phyloP scores from a whole-genome alignment of 805 yeast species.

The Metschnikowia proteae region DNA sequence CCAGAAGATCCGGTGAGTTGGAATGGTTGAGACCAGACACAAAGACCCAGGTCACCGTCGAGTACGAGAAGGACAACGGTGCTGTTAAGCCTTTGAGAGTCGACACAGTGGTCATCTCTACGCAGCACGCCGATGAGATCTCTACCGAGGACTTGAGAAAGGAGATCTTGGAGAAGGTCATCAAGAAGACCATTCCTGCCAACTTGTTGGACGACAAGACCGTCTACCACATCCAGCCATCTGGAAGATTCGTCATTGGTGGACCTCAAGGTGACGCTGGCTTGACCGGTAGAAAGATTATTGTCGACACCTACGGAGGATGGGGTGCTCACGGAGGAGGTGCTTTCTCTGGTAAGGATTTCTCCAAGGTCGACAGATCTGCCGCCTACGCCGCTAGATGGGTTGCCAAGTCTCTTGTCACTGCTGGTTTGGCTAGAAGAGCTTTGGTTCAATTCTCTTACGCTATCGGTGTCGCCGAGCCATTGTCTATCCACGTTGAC shows the following conservation, averaged over 20 bases:
- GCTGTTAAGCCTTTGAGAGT: conserved; percentile 95
- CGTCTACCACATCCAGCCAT: conserved; percentile 96
- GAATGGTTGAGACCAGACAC: conserved; percentile 99
- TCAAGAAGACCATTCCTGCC: conserved; percentile 90
- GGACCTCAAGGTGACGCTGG: conserved; percentile 99
- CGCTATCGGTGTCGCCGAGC: conserved; percentile 99
- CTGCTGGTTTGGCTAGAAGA: conserved; percentile 94
- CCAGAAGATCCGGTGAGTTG: conserved; percentile 93
- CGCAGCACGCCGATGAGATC: conserved; percentile 97
- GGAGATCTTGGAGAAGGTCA: conserved; percentile 71
- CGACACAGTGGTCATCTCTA: conserved; percentile 94
- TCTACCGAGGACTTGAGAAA: conserved; percentile 87
- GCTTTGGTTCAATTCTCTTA: conserved; percentile 97
- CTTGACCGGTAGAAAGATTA: conserved; percentile 98
- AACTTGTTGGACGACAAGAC: conserved; percentile 91
- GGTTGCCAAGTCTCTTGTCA: conserved; percentile 98
- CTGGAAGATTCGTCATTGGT: conserved; percentile 99
- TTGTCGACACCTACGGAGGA: conserved; percentile 99
- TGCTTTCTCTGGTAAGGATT: conserved; percentile 99
- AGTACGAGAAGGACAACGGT: conserved; percentile 90
- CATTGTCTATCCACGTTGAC: conserved; percentile 95
- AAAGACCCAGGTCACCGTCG: conserved; percentile 98
- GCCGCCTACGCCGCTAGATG: conserved; percentile 99
- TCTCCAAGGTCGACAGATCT: conserved; percentile 99
- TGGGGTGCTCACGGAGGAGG: conserved; percentile 99